These are phyloP conservation scores for Lentinula detonsa DNA, from an alignment of 768 basidiomycete species.

Conservation along the genomic window DNA sequence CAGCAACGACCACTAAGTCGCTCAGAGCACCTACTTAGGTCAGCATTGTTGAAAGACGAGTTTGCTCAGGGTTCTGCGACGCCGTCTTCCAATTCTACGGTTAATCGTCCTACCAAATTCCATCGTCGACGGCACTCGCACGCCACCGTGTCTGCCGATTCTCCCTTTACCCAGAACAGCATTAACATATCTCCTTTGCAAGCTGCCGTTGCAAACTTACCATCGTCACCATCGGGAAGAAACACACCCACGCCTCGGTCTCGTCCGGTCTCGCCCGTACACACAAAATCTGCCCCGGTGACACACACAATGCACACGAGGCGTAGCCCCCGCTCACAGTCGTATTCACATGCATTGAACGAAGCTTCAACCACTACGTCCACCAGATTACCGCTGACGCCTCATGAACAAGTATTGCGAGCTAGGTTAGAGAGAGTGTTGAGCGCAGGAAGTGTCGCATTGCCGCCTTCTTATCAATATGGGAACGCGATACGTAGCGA, in stretches of 20 bases:
- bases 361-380: background rate
- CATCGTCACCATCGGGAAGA: background rate
- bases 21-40: slow-evolving; percentile 1
- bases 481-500: background rate
- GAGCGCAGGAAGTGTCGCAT: background rate
- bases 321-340: background rate
- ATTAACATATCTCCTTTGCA: background rate
- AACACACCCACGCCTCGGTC: background rate
- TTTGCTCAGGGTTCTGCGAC: background rate
- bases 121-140: slow-evolving; percentile 1
- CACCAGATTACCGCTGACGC: background rate
- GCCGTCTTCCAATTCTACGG: background rate
- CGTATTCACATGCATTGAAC: background rate
- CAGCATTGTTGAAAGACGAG: slow-evolving; percentile 1
- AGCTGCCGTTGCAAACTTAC: background rate
- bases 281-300: background rate
- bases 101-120: background rate
- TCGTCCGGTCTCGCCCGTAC: slow-evolving; percentile 2
- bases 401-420: slow-evolving; percentile 3
- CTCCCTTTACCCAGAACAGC: background rate
- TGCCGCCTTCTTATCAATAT: background rate
- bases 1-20: background rate
- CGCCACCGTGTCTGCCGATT: background rate
- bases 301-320: background rate
- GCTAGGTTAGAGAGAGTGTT: slow-evolving; percentile 3